Evolutionary conservation across 2,329 filamentous ascomycete genomes (phyloP).

Genomic region (Apiospora kogelbergensis): DNA sequence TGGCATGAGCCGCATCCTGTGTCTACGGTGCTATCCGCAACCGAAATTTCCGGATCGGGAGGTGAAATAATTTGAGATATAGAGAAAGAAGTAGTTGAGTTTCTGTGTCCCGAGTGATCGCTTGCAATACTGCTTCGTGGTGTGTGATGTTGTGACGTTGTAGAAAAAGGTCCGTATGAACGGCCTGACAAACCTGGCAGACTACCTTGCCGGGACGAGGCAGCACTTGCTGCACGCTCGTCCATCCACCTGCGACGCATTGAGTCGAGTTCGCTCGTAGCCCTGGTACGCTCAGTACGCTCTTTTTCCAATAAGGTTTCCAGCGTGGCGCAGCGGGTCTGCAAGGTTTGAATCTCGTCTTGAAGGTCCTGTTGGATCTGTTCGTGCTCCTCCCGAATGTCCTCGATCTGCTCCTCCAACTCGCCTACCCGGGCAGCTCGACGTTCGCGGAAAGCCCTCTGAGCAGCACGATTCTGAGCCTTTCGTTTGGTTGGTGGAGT

Average conservation of each 20-base stretch:
- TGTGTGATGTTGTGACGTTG: slow-evolving; percentile 25
- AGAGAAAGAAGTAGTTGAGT: slow-evolving; percentile 47
- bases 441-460: slow-evolving; percentile 86
- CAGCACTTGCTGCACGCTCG: slow-evolving; percentile 19
- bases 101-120: slow-evolving; percentile 24
- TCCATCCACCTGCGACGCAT: slow-evolving; percentile 25
- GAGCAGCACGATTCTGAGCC: slow-evolving; percentile 89
- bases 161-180: slow-evolving; percentile 15
- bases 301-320: slow-evolving; percentile 64
- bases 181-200: slow-evolving; percentile 24
- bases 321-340: slow-evolving; percentile 59
- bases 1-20: slow-evolving; percentile 56
- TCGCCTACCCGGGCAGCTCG: slow-evolving; percentile 82
- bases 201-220: slow-evolving; percentile 28
- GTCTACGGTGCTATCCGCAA: slow-evolving; percentile 32
- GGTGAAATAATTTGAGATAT: slow-evolving; percentile 60
- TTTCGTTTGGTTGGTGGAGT: slow-evolving; percentile 92
- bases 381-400: slow-evolving; percentile 57
- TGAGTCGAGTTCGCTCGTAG: slow-evolving; percentile 27
- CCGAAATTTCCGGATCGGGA: slow-evolving; percentile 38
- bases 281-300: slow-evolving; percentile 45
- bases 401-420: slow-evolving; percentile 65
- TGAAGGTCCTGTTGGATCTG: slow-evolving; percentile 57
- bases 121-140: slow-evolving; percentile 28
- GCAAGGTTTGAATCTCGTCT: slow-evolving; percentile 67